Evolutionary conservation across 768 basidiomycete genomes (phyloP), one percentile per base, ranked within the genome.

Genomic region (Leccinum rimulosum): DNA sequence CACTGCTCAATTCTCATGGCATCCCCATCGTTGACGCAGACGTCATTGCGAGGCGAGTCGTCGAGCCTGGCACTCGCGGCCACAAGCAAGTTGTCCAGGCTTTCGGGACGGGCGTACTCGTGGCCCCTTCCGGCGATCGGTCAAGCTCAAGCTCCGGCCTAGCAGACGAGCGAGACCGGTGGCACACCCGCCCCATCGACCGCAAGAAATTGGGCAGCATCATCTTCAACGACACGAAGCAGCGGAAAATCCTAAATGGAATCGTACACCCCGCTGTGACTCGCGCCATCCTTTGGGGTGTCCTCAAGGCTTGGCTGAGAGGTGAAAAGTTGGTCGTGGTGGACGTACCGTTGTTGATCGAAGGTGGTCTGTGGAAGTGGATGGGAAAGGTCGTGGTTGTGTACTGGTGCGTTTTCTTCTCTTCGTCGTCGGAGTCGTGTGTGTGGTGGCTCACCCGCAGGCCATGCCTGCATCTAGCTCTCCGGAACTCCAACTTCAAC

Each of bases 11-110:
- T 54, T 76, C 79, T 0, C 85, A 85, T 64, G 66, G 72, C 30
- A 76, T 98, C 33, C 91, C 94, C 15, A 77, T 98, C 64, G 82
- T 98, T 66, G 97, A 99, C 70, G 95, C 95, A 2, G 96, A 98
- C 78, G 62, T 91, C 12, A 80, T 98, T 52, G 93, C 95, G 2
- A 88, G 94, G 40, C 75, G 86, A 64, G 94, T 90, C 57, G 91
- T 98, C 57, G 81, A 84, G 60, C 95, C 95, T 2, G 91, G 93
- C 48, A 91, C 91, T 11, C 81, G 80, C 10, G 90, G 80, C 0
- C 87, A 93, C 66, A 73, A 74, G 31, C 77, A 83, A 27, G 91
- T 98, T 57, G 80, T 85, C 38, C 63, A 76, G 4, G 76, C 79
- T 31, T 98, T 98, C 70, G 95, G 97, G 0, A 65, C 71, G 1